phyloP scores from a whole-genome alignment of 371 early-diverging fungal species.

The Mortierella sp. region DNA sequence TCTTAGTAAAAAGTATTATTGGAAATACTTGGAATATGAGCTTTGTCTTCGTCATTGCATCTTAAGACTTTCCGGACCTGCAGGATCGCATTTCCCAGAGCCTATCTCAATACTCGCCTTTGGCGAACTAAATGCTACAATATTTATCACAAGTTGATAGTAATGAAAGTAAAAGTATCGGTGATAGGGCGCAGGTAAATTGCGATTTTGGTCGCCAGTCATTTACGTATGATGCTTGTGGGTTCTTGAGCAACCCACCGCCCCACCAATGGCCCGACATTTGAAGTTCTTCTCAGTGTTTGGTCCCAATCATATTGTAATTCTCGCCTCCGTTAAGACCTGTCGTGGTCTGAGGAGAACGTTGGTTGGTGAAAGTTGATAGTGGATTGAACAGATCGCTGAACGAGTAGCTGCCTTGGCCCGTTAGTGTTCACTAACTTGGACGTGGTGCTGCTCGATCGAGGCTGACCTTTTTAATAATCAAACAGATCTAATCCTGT shows the following conservation, averaged over 20 bases:
- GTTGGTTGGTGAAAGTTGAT: background rate
- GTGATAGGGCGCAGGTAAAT: constrained; percentile 25
- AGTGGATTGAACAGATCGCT: constrained; percentile 14
- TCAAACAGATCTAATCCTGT: constrained; percentile 43
- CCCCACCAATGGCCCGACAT: constrained; percentile 26
- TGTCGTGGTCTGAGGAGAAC: constrained; percentile 9
- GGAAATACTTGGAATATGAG: background rate
- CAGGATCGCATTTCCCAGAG: background rate
- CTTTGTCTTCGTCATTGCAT: background rate
- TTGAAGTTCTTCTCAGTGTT: constrained; percentile 34
- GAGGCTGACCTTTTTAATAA: constrained; percentile 33
- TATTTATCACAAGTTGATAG: constrained; percentile 37
- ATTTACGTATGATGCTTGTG: constrained; percentile 35
- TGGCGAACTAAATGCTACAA: constrained; percentile 12
- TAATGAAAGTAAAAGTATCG: constrained; percentile 50
- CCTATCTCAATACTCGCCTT: background rate
- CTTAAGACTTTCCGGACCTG: background rate
- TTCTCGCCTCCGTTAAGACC: constrained; percentile 20
- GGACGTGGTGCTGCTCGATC: background rate
- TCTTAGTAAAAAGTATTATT: background rate
- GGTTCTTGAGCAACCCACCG: constrained; percentile 20
- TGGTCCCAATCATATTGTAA: constrained; percentile 51
- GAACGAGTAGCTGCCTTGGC: constrained; percentile 14
- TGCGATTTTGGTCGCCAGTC: background rate
- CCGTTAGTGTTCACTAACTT: background rate